Conservation (phyloP, 2,329 filamentous ascomycete species). For the Tetracladium maxilliforme region DNA sequence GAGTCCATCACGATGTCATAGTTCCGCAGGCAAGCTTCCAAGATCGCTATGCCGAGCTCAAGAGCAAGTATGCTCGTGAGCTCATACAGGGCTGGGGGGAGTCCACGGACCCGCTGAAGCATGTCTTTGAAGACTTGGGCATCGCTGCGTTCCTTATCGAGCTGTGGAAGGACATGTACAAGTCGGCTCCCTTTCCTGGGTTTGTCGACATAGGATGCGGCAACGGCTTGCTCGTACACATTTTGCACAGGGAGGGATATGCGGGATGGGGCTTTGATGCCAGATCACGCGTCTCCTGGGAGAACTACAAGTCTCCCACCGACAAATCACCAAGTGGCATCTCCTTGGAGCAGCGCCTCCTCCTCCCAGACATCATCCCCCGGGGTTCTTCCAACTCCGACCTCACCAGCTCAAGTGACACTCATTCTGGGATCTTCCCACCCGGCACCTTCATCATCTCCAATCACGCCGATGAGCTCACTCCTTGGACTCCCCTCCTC, state of each 20-base stretch:
- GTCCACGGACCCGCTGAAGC: constrained; percentile 73
- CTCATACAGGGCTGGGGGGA: constrained; percentile 74
- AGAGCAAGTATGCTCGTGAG: constrained; percentile 58
- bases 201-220: constrained; percentile 96
- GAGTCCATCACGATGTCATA: constrained; percentile 70
- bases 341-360: constrained; percentile 45
- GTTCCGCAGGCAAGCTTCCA: constrained; percentile 67
- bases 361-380: constrained; percentile 39
- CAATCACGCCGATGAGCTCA: constrained; percentile 94
- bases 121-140: constrained; percentile 86
- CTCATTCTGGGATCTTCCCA: constrained; percentile 52
- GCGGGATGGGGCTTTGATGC: constrained; percentile 86
- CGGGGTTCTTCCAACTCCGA: too few relatives aligned
- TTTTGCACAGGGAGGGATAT: constrained; percentile 72
- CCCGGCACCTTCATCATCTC: constrained; percentile 79
- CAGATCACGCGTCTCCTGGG: constrained; percentile 73
- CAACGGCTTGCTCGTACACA: constrained; percentile 78
- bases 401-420: too few relatives aligned
- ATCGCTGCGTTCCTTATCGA: constrained; percentile 91
- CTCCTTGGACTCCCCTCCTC: constrained; percentile 86
- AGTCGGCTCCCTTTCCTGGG: constrained; percentile 48
- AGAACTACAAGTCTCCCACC: too few relatives aligned
- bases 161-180: constrained; percentile 78
- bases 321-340: too few relatives aligned
- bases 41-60: constrained; percentile 67